Evolutionary conservation across 208 protist genomes (phyloP).

Genomic region (Tetramitus jugosus): DNA sequence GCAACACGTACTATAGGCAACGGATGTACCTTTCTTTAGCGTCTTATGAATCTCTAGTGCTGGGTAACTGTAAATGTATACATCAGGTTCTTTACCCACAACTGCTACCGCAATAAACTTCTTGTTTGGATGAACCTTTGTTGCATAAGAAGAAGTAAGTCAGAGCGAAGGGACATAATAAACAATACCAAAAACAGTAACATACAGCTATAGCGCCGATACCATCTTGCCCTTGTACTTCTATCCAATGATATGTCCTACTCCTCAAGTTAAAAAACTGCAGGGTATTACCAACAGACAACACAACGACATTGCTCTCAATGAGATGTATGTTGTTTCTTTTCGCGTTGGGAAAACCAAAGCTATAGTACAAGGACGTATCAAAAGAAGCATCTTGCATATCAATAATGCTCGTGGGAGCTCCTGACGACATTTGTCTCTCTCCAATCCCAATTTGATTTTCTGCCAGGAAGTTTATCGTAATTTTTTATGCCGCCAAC

Average conservation of each 20-base stretch:
- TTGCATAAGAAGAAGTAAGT: too few relatives aligned
- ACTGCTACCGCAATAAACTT: slow-evolving; percentile 70
- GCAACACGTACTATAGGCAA: slow-evolving; percentile 63
- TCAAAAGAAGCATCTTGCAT: too few relatives aligned
- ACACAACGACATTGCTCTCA: background rate
- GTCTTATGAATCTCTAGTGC: slow-evolving; percentile 45
- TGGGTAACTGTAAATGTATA: slow-evolving; percentile 70
- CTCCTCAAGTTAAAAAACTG: background rate
- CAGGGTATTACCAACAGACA: slow-evolving; percentile 15
- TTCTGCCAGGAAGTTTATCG: too few relatives aligned
- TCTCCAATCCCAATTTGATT: too few relatives aligned
- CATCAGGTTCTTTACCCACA: slow-evolving; percentile 49
- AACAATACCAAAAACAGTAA: background rate
- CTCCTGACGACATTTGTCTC: too few relatives aligned
- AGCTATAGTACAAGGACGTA: too few relatives aligned
- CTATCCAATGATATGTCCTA: background rate
- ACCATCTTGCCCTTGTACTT: background rate
- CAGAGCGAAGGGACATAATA: background rate
- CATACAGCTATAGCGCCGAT: slow-evolving; percentile 4
- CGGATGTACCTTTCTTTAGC: slow-evolving; percentile 65
- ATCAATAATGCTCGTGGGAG: too few relatives aligned
- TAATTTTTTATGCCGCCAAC: too few relatives aligned
- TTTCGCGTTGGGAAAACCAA: slow-evolving; percentile 25
- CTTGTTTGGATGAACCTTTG: slow-evolving; percentile 58
- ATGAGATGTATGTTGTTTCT: slow-evolving; percentile 32